These are phyloP conservation scores for Lagenidium sp. DNA, from an alignment of 352 stramenopile genomes.

Conservation along the genomic window DNA sequence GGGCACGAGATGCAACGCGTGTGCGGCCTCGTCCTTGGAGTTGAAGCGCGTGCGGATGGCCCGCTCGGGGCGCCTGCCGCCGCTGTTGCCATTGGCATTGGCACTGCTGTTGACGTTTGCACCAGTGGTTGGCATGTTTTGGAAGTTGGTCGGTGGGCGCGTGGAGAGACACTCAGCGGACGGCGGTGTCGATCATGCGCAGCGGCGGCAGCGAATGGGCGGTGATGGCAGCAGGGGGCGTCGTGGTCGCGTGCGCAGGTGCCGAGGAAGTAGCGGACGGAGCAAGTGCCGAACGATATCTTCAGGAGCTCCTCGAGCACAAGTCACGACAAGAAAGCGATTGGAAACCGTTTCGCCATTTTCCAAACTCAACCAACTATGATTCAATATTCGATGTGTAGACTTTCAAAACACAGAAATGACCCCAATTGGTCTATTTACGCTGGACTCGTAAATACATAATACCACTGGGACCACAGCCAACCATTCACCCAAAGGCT, in stretches of 20 bases:
- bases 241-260: too few relatives aligned
- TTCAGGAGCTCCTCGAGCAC: too few relatives aligned
- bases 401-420: neutral
- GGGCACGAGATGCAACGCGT: conserved; percentile 45
- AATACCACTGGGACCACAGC: too few relatives aligned
- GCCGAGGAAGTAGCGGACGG: too few relatives aligned
- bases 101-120: neutral
- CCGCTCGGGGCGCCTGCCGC: conserved; percentile 1
- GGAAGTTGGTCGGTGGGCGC: neutral
- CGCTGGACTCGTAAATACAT: conserved; percentile 2
- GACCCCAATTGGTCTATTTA: too few relatives aligned
- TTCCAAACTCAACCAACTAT: too few relatives aligned
- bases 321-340: too few relatives aligned
- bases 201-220: neutral
- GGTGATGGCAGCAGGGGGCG: neutral
- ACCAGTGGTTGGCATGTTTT: neutral
- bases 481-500: too few relatives aligned
- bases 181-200: conserved; percentile 7
- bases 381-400: neutral
- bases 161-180: conserved; percentile 2
- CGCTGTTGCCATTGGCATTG: neutral
- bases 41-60: conserved; percentile 59
- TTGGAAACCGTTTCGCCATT: too few relatives aligned
- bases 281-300: too few relatives aligned
- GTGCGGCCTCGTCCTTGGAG: conserved; percentile 41